phyloP scores from a whole-genome alignment of 768 basidiomycete genomes.

The Pulveroboletus ravenelii region DNA sequence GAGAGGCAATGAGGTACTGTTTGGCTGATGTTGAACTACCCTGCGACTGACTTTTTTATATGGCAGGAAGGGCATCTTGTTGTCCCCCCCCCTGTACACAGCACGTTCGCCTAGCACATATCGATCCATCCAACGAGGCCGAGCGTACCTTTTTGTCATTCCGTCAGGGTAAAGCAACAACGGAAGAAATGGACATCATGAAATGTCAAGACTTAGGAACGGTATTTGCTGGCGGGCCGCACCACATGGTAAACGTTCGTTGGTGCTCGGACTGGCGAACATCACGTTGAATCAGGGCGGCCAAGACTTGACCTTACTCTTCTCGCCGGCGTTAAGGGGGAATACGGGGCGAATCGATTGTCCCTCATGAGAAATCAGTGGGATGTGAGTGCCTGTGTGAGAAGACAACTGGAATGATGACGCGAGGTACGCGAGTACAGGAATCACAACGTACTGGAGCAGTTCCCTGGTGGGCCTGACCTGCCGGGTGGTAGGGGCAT shows the following conservation, averaged over 20 bases:
- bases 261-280: background rate
- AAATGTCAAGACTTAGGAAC: background rate
- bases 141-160: background rate
- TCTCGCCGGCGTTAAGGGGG: background rate
- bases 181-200: background rate
- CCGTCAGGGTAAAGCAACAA: background rate
- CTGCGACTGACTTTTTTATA: constrained; percentile 9
- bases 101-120: background rate
- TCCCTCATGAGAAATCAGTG: background rate
- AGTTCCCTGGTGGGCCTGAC: no score
- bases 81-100: background rate
- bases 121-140: background rate
- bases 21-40: background rate
- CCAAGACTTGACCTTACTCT: no score
- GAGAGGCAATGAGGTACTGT: background rate
- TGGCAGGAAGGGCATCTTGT: background rate
- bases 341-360: background rate
- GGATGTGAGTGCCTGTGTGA: background rate
- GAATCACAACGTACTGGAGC: no score
- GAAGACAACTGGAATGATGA: background rate
- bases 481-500: no score
- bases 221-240: background rate
- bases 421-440: background rate
- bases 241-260: background rate
- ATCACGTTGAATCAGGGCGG: no score